Evolutionary conservation across 305 asterid species (phyloP).

Genomic region (Nicotiana rustica): DNA sequence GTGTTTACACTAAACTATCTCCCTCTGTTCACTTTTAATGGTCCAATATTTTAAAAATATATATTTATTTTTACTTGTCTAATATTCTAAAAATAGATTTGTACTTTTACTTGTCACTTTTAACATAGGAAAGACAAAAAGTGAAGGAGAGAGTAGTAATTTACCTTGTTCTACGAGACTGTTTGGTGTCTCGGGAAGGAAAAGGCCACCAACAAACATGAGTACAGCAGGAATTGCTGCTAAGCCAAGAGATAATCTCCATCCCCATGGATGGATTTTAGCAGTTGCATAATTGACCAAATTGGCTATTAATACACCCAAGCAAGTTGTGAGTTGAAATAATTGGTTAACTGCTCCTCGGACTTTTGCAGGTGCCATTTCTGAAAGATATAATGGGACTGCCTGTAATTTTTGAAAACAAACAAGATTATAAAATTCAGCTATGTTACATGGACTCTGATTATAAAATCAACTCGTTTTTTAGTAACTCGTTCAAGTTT

Average conservation of each 20-base stretch:
- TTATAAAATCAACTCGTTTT: neutral
- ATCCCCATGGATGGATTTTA: conserved; percentile 80
- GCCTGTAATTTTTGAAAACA: conserved; percentile 49
- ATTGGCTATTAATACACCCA: conserved; percentile 66
- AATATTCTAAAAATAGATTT: too few species aligned
- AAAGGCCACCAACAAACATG: conserved; percentile 76
- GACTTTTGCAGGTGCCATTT: conserved; percentile 83
- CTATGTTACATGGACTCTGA: neutral
- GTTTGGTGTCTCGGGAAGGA: conserved; percentile 84
- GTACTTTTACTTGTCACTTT: too few species aligned
- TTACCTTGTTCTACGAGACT: conserved; percentile 70
- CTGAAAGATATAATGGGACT: conserved; percentile 81
- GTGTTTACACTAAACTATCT: too few species aligned
- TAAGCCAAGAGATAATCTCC: conserved; percentile 78
- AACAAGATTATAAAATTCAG: neutral
- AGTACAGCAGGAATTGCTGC: conserved; percentile 75
- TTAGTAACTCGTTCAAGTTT: neutral
- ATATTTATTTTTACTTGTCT: too few species aligned
- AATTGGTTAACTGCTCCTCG: conserved; percentile 80
- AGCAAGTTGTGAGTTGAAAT: conserved; percentile 70
- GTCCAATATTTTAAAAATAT: too few species aligned
- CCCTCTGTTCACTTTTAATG: too few species aligned
- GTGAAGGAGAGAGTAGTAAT: neutral
- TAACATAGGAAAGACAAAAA: too few species aligned
- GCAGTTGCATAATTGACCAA: conserved; percentile 67